Conservation (phyloP, 306 rosid genomes). For the Pyrus betulifolia region DNA sequence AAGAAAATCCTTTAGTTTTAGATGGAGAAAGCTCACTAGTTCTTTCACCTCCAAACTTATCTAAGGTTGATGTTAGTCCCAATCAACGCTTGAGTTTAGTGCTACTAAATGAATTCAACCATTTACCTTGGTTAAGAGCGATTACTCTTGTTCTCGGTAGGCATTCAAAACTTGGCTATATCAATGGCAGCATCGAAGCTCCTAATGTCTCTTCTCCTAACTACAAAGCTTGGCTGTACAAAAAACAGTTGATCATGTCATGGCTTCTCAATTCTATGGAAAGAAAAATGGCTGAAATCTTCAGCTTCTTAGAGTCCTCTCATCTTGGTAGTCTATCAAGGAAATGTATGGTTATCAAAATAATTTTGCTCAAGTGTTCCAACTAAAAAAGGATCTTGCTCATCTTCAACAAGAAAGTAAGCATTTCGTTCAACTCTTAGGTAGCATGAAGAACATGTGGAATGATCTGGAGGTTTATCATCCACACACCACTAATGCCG, state of each 20-base stretch:
- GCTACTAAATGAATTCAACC: neutral
- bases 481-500: neutral
- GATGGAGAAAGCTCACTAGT: neutral
- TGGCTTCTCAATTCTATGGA: too few relatives aligned
- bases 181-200: neutral
- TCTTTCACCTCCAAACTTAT: neutral
- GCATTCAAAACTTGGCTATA: neutral
- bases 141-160: neutral
- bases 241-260: too few relatives aligned
- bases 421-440: neutral
- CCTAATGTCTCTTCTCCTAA: neutral
- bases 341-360: neutral
- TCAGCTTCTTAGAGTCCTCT: neutral
- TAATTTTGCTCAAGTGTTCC: neutral
- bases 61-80: neutral
- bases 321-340: neutral
- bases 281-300: too few relatives aligned
- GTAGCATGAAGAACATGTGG: neutral
- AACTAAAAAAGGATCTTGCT: neutral
- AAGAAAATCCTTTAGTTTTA: neutral
- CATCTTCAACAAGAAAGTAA: neutral
- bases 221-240: neutral
- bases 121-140: neutral
- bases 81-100: neutral
- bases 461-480: neutral